phyloP scores from a whole-genome alignment of 495 filamentous ascomycete genomes.

The Terfezia claveryi region DNA sequence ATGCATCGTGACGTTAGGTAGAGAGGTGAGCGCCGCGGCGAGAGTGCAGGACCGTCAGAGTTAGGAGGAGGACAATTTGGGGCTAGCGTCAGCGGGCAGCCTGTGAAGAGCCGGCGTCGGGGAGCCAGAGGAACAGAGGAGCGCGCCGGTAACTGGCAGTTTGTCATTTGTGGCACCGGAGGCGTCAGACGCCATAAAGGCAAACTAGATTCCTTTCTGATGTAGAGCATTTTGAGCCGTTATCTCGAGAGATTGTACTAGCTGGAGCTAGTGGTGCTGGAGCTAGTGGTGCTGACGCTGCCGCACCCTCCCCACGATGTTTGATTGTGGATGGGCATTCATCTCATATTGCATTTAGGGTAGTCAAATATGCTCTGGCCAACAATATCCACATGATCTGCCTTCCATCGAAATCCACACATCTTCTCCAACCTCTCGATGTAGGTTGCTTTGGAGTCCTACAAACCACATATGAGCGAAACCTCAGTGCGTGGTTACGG shows the following conservation, averaged over 20 bases:
- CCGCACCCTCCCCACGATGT: conserved; percentile 6
- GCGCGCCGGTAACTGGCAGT: too few relatives aligned
- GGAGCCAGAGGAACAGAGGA: too few relatives aligned
- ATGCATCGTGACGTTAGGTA: too few relatives aligned
- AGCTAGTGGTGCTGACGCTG: neutral
- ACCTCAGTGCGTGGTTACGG: neutral
- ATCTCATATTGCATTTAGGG: conserved; percentile 14
- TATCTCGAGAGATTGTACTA: conserved; percentile 1
- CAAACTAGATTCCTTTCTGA: too few relatives aligned
- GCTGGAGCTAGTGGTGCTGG: too few relatives aligned
- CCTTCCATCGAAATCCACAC: conserved; percentile 17
- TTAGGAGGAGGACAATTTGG: too few relatives aligned
- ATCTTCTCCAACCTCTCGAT: conserved; percentile 19
- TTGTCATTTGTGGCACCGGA: too few relatives aligned
- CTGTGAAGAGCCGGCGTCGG: too few relatives aligned
- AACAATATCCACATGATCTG: conserved; percentile 15
- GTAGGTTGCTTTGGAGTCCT: conserved; percentile 12
- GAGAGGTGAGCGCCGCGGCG: too few relatives aligned
- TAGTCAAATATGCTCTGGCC: conserved; percentile 9
- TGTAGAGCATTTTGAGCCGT: conserved; percentile 10
- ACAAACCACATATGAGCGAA: conserved; percentile 6
- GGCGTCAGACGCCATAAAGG: too few relatives aligned
- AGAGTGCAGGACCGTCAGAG: too few relatives aligned
- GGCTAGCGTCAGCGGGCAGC: too few relatives aligned
- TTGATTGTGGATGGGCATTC: conserved; percentile 19